Conservation (phyloP, 2,329 filamentous ascomycete species). For the Aureobasidium namibiae region DNA sequence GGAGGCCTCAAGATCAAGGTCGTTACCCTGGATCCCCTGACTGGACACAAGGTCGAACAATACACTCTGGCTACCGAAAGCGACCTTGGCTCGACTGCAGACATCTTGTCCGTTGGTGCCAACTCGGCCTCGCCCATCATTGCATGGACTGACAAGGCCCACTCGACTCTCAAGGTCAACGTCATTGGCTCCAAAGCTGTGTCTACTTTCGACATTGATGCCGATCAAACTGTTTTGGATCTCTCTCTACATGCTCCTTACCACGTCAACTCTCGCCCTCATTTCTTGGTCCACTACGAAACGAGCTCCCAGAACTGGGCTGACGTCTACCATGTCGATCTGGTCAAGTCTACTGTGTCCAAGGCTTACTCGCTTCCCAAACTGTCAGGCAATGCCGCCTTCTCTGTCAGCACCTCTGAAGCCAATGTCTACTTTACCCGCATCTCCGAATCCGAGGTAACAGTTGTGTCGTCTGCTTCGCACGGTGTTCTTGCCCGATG, state of each 20-base stretch:
- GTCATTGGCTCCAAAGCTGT: slow-evolving; percentile 49
- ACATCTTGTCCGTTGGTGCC: slow-evolving; percentile 66
- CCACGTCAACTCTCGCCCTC: slow-evolving; percentile 60
- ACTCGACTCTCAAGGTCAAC: slow-evolving; percentile 60
- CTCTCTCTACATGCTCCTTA: slow-evolving; percentile 66
- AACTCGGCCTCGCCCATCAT: slow-evolving; percentile 68
- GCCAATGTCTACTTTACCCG: slow-evolving; percentile 86
- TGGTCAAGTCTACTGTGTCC: slow-evolving; percentile 59
- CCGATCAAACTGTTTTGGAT: slow-evolving; percentile 36
- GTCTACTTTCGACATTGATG: slow-evolving; percentile 36
- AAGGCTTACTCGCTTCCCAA: slow-evolving; percentile 75
- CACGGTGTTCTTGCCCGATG: slow-evolving; percentile 70
- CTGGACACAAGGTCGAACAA: slow-evolving; percentile 64
- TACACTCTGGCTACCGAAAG: slow-evolving; percentile 64
- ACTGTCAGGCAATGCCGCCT: slow-evolving; percentile 60
- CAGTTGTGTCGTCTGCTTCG: slow-evolving; percentile 67
- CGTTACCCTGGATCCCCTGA: slow-evolving; percentile 61
- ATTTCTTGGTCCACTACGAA: slow-evolving; percentile 78
- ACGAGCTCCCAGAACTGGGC: slow-evolving; percentile 66
- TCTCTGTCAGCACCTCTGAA: slow-evolving; percentile 68
- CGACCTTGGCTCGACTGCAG: slow-evolving; percentile 56
- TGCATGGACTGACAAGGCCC: slow-evolving; percentile 61
- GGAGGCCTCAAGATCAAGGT: slow-evolving; percentile 71
- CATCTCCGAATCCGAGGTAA: slow-evolving; percentile 64
- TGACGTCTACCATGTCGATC: slow-evolving; percentile 75